These are phyloP conservation scores for Picea glauca DNA, from an alignment of 75 land plant genomes.

Conservation along the genomic window DNA sequence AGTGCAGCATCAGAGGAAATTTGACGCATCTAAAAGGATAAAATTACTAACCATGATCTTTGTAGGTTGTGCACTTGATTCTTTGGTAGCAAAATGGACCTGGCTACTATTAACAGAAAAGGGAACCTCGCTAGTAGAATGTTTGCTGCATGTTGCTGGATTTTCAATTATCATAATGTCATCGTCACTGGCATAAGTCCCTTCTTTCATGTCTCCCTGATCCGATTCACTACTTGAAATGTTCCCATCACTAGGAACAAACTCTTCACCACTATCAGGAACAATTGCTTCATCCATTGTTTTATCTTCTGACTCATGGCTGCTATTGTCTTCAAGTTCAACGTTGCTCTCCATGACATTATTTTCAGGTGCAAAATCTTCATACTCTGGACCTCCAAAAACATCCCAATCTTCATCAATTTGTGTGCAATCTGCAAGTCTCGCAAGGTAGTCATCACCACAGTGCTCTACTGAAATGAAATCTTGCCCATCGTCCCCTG, in stretches of 20 bases:
- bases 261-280: conserved; percentile 9
- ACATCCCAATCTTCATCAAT: conserved; percentile 78
- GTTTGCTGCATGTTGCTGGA: background rate
- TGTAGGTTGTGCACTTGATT: background rate
- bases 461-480: conserved; percentile 81
- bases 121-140: background rate
- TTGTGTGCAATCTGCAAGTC: conserved; percentile 53
- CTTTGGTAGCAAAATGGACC: conserved; percentile 1
- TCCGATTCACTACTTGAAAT: conserved; percentile 4
- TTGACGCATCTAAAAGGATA: background rate
- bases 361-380: conserved; percentile 41
- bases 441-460: conserved; percentile 75
- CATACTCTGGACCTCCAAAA: conserved; percentile 50
- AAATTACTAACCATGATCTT: conserved; percentile 2
- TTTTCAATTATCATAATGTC: conserved; percentile 11
- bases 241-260: conserved; percentile 5
- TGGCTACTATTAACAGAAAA: conserved; percentile 2
- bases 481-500: conserved; percentile 77
- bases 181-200: background rate
- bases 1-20: background rate
- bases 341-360: conserved; percentile 7
- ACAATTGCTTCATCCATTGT: conserved; percentile 20
- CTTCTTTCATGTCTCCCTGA: background rate
- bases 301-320: conserved; percentile 9
- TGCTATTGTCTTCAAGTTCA: conserved; percentile 12